These are phyloP conservation scores for Eugenia klotzschiana DNA, from an alignment of 441 rosid genomes.

Conservation along the genomic window DNA sequence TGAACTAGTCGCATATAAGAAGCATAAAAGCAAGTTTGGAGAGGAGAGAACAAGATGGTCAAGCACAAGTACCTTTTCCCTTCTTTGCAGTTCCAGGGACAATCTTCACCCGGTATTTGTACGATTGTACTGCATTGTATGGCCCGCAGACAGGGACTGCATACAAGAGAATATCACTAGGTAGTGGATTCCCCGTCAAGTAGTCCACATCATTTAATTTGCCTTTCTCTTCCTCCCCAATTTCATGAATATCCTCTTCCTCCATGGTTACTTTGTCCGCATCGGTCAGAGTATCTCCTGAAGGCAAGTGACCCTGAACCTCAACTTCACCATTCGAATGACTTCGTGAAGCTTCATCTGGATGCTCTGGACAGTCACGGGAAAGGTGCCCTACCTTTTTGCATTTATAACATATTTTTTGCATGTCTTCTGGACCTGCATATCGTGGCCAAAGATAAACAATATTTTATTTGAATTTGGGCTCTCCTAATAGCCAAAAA, in stretches of 20 bases:
- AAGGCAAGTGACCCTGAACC: conserved; percentile 1
- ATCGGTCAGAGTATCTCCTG: conserved; percentile 13
- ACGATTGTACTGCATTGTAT: conserved; percentile 70
- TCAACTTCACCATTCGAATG: conserved; percentile 13
- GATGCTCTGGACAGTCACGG: conserved; percentile 65
- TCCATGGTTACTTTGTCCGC: conserved; percentile 74
- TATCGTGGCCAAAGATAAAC: background rate
- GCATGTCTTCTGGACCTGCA: conserved; percentile 60
- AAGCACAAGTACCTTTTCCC: conserved; percentile 57
- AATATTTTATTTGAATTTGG: background rate
- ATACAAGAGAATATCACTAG: conserved; percentile 68
- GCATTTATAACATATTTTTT: conserved; percentile 79
- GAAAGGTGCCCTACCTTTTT: conserved; percentile 80
- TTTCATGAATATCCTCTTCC: conserved; percentile 79
- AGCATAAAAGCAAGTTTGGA: background rate
- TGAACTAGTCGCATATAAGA: background rate
- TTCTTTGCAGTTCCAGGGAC: conserved; percentile 80
- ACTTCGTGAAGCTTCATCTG: conserved; percentile 19
- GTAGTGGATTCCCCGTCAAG: conserved; percentile 75
- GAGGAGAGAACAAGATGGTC: background rate
- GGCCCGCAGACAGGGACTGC: conserved; percentile 93
- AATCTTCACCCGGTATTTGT: conserved; percentile 80
- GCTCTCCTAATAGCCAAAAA: background rate
- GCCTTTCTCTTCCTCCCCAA: conserved; percentile 83
- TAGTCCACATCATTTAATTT: conserved; percentile 74